Conservation (phyloP, 768 basidiomycete species). For the Trametes meyenii region DNA sequence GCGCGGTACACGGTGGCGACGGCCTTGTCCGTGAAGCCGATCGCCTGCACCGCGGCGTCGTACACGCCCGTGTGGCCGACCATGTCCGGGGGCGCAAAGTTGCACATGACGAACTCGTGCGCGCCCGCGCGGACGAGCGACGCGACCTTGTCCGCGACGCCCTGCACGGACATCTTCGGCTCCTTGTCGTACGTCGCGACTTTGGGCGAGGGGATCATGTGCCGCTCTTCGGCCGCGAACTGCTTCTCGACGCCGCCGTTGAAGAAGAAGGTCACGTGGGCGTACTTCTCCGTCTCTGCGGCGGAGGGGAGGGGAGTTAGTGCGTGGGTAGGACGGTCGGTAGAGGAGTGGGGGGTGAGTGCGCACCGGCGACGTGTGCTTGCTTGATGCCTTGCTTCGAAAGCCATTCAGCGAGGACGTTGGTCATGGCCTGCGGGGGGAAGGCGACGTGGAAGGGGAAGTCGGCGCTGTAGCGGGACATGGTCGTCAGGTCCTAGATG, state of each 20-base stretch:
- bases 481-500: slow-evolving; percentile 79
- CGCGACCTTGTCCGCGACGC: slow-evolving; percentile 91
- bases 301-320: neutral
- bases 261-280: slow-evolving; percentile 98
- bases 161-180: slow-evolving; percentile 87
- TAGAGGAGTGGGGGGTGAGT: no score
- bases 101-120: slow-evolving; percentile 95
- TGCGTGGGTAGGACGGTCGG: neutral
- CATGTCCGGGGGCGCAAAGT: slow-evolving; percentile 98
- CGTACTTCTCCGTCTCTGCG: slow-evolving; percentile 95
- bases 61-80: slow-evolving; percentile 93
- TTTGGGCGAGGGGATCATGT: slow-evolving; percentile 90
- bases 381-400: slow-evolving; percentile 79
- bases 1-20: slow-evolving; percentile 88
- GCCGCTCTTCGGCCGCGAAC: slow-evolving; percentile 78
- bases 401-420: slow-evolving; percentile 94
- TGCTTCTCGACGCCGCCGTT: slow-evolving; percentile 96
- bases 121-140: slow-evolving; percentile 70
- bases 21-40: slow-evolving; percentile 85
- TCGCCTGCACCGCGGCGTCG: slow-evolving; percentile 89
- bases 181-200: slow-evolving; percentile 93
- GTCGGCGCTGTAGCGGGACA: slow-evolving; percentile 91
- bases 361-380: slow-evolving; percentile 80
- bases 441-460: slow-evolving; percentile 91
- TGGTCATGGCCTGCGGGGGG: slow-evolving; percentile 93